These are phyloP conservation scores for Thelephora ganbajun DNA, from an alignment of 768 basidiomycete genomes.

Conservation along the genomic window DNA sequence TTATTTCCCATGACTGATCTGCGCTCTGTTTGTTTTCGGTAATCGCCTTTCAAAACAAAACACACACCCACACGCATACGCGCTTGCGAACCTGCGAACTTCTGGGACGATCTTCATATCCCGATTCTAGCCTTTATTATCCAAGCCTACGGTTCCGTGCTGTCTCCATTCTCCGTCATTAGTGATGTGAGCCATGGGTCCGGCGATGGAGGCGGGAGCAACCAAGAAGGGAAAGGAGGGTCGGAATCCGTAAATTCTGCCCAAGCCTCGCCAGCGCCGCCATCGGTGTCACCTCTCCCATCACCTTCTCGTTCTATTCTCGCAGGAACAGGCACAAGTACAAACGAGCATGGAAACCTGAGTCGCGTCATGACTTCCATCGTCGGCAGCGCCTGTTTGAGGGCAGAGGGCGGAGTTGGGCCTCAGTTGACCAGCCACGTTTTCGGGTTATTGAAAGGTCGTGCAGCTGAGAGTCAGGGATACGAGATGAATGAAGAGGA, in stretches of 20 bases:
- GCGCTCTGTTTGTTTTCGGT: too few relatives aligned
- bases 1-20: too few relatives aligned
- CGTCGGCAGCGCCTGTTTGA: conserved; percentile 72
- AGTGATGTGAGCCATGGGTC: too few relatives aligned
- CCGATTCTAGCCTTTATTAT: conserved; percentile 60
- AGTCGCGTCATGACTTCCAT: conserved; percentile 77
- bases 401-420: conserved; percentile 73
- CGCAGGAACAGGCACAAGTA: conserved; percentile 9
- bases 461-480: conserved; percentile 29
- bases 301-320: too few relatives aligned
- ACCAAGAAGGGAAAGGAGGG: too few relatives aligned
- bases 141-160: conserved; percentile 68
- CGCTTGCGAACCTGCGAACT: background rate
- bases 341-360: conserved; percentile 59
- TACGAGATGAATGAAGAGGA: conserved; percentile 45
- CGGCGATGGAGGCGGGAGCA: too few relatives aligned
- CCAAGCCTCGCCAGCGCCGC: too few relatives aligned
- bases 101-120: background rate
- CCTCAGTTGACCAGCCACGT: conserved; percentile 83
- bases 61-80: background rate
- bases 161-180: conserved; percentile 51
- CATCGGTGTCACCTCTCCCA: too few relatives aligned
- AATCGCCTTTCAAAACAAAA: too few relatives aligned
- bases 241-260: conserved; percentile 8
- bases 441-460: conserved; percentile 82